Evolutionary conservation across 2,329 filamentous ascomycete species (phyloP), one percentile per base, ranked within the genome.

Genomic region (Curvularia sp.): DNA sequence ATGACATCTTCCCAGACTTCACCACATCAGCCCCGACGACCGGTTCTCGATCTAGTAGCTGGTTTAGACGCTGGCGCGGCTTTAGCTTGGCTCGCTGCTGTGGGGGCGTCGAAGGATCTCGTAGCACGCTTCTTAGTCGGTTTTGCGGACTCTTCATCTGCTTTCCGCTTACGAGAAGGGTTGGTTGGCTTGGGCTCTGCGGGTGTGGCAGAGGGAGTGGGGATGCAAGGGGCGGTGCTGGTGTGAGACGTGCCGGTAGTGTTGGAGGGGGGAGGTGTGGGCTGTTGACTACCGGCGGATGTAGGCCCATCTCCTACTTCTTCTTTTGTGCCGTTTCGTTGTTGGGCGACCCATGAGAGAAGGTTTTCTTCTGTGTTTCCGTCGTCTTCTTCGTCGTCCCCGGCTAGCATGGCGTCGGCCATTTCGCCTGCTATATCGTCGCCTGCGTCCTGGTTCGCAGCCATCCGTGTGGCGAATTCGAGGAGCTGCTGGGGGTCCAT

Each of bases 371-470:
- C 69, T 9, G 70, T 71, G 8, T 68, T 68, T 24, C 62, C 55
- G 13, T 74, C 72, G 13, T 46, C 51, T 20, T 71, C 70, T 0
- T 75, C 75, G 9, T 74, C 75, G 0, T 74, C 72, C 9, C 68
- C 69, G 39, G 64, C 73, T 18, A 83, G 73, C 58, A 83, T 70
- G 10, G 74, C 75, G 35, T 78, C 76, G 28, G 80, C 77, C 60
- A 83, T 70, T 44, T 79, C 72, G 26, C 77, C 77, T 18, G 77
- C 71, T 55, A 80, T 77, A 15, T 80, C 79, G 49, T 81, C 80
- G 26, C 75, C 74, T 7, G 70, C 75, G 24, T 69, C 73, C n/a
- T 79, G 70, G 30, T 77, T 76, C 4, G 73, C 75, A 10, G 81
- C 70, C 79, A 83, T 81, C 50, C 80, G 76, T 63, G 76, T 71